phyloP scores from a whole-genome alignment of 2,329 filamentous ascomycete genomes.

The Fonsecaea monophora region DNA sequence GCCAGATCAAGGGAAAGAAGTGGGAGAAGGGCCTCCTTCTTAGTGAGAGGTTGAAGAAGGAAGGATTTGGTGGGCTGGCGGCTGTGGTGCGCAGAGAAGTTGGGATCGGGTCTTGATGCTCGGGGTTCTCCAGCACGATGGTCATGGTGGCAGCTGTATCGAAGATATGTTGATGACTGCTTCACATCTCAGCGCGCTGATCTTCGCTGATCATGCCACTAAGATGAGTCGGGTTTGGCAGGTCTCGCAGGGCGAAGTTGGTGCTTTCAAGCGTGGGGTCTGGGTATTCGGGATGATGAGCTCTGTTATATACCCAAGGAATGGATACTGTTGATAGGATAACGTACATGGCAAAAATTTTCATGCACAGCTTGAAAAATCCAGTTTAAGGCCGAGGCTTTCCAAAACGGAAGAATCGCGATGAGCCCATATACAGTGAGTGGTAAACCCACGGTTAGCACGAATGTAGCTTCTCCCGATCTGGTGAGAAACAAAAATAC shows the following conservation, averaged over 20 bases:
- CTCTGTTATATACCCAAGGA: slow-evolving; percentile 3
- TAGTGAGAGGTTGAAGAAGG: slow-evolving; percentile 37
- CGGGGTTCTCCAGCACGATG: background rate
- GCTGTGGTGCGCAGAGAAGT: slow-evolving; percentile 39
- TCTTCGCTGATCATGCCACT: background rate
- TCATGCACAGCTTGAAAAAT: background rate
- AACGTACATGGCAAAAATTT: background rate
- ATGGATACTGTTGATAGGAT: slow-evolving; percentile 1
- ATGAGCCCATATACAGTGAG: too few species aligned
- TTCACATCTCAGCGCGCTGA: background rate
- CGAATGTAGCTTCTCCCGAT: too few species aligned
- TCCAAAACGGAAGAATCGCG: background rate
- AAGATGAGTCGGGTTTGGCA: background rate
- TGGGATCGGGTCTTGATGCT: slow-evolving; percentile 29
- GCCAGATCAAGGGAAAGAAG: slow-evolving; percentile 33
- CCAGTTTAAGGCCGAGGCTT: background rate
- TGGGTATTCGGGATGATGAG: background rate
- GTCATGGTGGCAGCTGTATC: background rate
- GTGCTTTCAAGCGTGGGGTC: background rate
- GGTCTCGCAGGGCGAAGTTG: background rate
- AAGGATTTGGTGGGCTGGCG: slow-evolving; percentile 39
- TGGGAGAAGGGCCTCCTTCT: slow-evolving; percentile 37
- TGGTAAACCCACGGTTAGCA: too few species aligned
- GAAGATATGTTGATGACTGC: background rate
- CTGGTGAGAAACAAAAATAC: too few species aligned